A percentile compares a stretch with the other conserved stretches of the same genome.
These are phyloP conservation scores for Trichoderma sp. DNA, from an alignment of 2,329 filamentous ascomycete species.

Conservation along the genomic window DNA sequence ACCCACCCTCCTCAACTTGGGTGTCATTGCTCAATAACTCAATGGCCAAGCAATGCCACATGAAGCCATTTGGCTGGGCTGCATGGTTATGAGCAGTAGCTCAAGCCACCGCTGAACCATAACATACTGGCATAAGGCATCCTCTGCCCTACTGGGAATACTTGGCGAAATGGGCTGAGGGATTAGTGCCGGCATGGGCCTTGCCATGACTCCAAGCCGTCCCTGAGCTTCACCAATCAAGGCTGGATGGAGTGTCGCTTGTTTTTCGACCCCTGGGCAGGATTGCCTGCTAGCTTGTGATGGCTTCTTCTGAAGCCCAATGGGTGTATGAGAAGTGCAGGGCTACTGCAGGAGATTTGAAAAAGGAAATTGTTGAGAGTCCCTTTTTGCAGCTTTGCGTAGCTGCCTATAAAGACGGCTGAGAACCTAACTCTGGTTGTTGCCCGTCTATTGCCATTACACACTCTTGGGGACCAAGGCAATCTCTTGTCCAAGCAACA, in stretches of 20 bases:
- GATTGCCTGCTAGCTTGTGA: conserved; percentile 7
- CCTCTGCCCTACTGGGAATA: neutral
- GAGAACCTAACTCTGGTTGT: neutral
- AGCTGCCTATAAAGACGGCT: neutral
- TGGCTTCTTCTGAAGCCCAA: conserved; percentile 2
- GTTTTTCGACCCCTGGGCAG: conserved; percentile 1
- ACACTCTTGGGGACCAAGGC: neutral
- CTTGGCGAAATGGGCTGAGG: conserved; percentile 15
- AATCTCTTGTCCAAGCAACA: neutral
- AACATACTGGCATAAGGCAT: neutral
- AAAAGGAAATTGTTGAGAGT: neutral
- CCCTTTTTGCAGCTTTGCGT: neutral
- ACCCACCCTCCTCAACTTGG: neutral
- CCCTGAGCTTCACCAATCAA: neutral
- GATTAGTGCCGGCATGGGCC: conserved; percentile 6
- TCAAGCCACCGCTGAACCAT: neutral
- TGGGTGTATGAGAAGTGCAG: neutral
- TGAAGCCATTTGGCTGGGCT: neutral
- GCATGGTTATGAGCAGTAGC: neutral
- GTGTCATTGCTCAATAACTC: neutral
- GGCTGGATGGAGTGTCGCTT: neutral
- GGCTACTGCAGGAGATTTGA: neutral
- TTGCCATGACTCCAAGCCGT: conserved; percentile 2
- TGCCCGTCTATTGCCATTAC: neutral
- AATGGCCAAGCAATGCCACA: neutral